Evolutionary conservation across 2,329 filamentous ascomycete genomes (phyloP), one percentile per base, ranked within the genome.

Genomic region (Colletotrichum tropicale): DNA sequence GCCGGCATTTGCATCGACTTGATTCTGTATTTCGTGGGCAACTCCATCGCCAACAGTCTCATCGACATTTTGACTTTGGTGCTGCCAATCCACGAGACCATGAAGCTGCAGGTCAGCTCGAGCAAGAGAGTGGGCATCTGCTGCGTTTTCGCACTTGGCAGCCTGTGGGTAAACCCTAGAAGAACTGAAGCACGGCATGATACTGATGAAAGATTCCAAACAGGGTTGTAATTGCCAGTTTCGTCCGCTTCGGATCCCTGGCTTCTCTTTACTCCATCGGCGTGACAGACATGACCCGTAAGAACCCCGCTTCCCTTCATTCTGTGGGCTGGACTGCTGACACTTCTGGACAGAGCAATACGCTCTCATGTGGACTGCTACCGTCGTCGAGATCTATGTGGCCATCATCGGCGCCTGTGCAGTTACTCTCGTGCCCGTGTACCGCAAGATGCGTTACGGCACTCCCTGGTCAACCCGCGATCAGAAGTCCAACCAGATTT

Each of bases 51-150:
- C 69, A 71, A 66, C 32, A 71, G 61, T 16, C 61, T 71, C 21
- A 71, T 71, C 69, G 69, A 71, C 9, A 58, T 66, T 18, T 24
- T 71, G 16, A 71, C 61, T 4, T 32, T 66, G 43, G 48, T 66
- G 26, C 60, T 71, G 32, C 69, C 69, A 48, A 71, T 71, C 15
- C 69, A 32, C 18, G 69, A 71, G 60, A 71, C 61, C 24, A 24
- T 71, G 48, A 71, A 66, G 69, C 69, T 71, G 13, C 69, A 71
- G 69, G 69, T 71, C 32, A 71, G 69, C 69, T 66, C 69, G 69
- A 38, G 24, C 48, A 71, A 32, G 48, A 43, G 24, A 43, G 12
- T 71, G 8, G 61, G 69, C 69, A 71, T 66, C 32, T 71, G 69
- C 69, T 71, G 69, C 18, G 32, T 66, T 43, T 71, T 71, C 26